Base-by-base conservation (phyloP, 2,329 filamentous ascomycete genomes). In the Colletotrichum nymphaeae region DNA sequence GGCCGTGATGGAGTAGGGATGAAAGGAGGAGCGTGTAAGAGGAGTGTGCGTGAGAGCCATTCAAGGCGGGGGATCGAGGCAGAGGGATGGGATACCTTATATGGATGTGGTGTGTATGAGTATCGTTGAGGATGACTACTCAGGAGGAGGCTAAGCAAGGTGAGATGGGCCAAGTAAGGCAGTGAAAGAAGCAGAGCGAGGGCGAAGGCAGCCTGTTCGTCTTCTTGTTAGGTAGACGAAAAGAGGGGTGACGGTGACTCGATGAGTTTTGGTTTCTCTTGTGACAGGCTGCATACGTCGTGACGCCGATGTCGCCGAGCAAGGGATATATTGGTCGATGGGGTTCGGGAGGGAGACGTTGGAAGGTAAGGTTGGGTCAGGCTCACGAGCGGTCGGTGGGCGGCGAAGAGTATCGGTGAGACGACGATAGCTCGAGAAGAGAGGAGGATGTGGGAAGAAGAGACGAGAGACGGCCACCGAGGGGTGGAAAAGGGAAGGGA, bases 11-110 rank as follows among this genome's bases (percentile, higher is more conserved):
- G 64, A 68, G 63, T 71, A 72, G 62, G 67, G 71, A 73, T 67
- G 71, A 74, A 67, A 74, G 63, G 72, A 53, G 72, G 68, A 72
- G 67, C 63, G 68, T 67, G 70, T 73, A 65, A 74, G 68, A 72
- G 67, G 70, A 70, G 64, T 70, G 70, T 59, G 70, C 70, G 70
- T 60, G 60, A 19, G 16, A 55, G 32, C 37, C 32, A 42, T 22
- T 32, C 19, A 59, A 56, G 55, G 67, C 32, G 11, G 49, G 52
- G 37, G 62, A 66, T 56, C 66, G 66, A 60, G 37, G 30, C 46
- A 53, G 59, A 59, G 55, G 49, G 60, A 57, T 64, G 55, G 35
- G 46, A 60, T 64, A 53, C 42, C 26, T 37, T 73, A 59, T 64
- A 69, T 69, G 70, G 55, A 60, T 57, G 58, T n/a, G 42, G 26